Evolutionary conservation across 2,329 filamentous ascomycete species (phyloP).

Genomic region (Alternaria arborescens): DNA sequence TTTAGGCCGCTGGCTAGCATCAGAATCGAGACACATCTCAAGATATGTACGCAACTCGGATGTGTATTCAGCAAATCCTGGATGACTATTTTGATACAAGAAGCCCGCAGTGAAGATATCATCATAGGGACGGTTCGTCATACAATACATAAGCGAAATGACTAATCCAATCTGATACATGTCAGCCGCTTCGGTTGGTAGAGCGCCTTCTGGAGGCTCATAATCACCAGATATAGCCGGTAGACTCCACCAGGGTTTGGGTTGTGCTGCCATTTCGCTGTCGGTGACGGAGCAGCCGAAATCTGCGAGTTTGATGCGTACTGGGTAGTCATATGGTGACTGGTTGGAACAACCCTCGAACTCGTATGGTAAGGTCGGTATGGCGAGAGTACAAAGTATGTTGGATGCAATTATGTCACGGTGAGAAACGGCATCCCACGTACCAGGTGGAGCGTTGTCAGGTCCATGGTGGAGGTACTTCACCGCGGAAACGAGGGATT

Average conservation of each 20-base stretch:
- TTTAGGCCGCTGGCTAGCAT: background rate
- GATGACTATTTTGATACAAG: background rate
- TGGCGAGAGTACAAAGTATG: background rate
- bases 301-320: background rate
- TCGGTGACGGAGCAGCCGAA: constrained; percentile 1
- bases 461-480: background rate
- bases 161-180: constrained; percentile 8
- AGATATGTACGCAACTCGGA: background rate
- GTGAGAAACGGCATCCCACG: background rate
- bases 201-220: background rate
- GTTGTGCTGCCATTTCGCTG: background rate
- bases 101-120: background rate
- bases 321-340: background rate
- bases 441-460: background rate
- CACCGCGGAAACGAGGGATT: background rate
- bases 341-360: no score
- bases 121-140: background rate
- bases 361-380: background rate
- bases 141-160: constrained; percentile 2
- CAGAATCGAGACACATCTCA: background rate
- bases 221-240: background rate
- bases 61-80: background rate
- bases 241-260: background rate
- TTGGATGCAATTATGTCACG: background rate
- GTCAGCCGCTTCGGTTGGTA: constrained; percentile 4